phyloP scores from a whole-genome alignment of 1,284 basidiomycete species.

The Earliella scabrosa region DNA sequence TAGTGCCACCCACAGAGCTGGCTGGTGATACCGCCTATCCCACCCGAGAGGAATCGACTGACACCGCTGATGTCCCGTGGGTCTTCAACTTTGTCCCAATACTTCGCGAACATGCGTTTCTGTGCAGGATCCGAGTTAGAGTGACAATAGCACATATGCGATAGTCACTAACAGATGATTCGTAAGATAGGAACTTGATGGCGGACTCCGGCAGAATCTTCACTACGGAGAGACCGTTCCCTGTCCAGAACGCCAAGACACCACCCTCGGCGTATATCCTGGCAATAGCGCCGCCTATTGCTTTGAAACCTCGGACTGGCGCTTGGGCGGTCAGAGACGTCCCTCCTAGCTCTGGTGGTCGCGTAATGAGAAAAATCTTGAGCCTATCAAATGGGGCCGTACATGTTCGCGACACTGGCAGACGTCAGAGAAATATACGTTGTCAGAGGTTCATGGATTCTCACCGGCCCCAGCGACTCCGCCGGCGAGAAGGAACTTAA shows the following conservation, averaged over 20 bases:
- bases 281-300: conserved; percentile 74
- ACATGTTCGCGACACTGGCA: conserved; percentile 87
- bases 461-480: conserved; percentile 92
- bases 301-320: conserved; percentile 61
- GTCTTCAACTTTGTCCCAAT: conserved; percentile 92
- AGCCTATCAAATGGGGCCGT: conserved; percentile 98
- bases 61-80: conserved; percentile 88
- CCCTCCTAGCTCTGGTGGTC: conserved; percentile 69
- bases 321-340: conserved; percentile 49
- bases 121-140: conserved; percentile 36
- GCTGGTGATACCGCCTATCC: conserved; percentile 92
- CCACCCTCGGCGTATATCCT: conserved; percentile 90
- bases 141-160: conserved; percentile 2
- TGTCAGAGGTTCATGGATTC: conserved; percentile 20
- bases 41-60: conserved; percentile 94
- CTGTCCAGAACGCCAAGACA: conserved; percentile 92
- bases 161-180: conserved; percentile 74
- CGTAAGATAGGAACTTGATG: conserved; percentile 98
- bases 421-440: neutral
- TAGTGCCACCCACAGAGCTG: conserved; percentile 74
- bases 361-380: conserved; percentile 96
- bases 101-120: conserved; percentile 93
- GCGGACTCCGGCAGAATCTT: conserved; percentile 98
- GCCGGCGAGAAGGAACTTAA: conserved; percentile 92
- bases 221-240: conserved; percentile 79